Conservation (phyloP, 2,329 filamentous ascomycete species). For the Fusarium sp. region DNA sequence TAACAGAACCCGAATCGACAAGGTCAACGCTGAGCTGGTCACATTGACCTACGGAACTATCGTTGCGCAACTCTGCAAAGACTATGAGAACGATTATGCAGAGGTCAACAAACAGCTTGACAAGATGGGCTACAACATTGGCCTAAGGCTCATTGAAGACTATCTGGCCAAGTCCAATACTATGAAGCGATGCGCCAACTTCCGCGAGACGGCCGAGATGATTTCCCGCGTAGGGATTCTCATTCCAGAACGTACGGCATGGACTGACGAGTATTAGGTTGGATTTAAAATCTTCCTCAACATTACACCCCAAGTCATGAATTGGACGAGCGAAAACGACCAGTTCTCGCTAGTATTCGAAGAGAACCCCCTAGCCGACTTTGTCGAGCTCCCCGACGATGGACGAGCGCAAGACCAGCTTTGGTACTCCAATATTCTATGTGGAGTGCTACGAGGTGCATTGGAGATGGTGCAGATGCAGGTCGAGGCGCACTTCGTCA, state of each 20-base stretch:
- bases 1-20: conserved; percentile 88
- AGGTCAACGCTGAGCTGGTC: conserved; percentile 97
- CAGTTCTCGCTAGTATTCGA: conserved; percentile 97
- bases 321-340: conserved; percentile 96
- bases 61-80: conserved; percentile 94
- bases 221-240: conserved; percentile 79
- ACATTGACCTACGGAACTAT: conserved; percentile 98
- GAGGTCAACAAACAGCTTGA: conserved; percentile 98
- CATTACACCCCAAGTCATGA: conserved; percentile 90
- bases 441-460: conserved; percentile 88
- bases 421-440: conserved; percentile 98
- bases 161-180: conserved; percentile 96
- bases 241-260: background rate
- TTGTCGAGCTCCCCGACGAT: conserved; percentile 96
- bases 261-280: conserved; percentile 67
- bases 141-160: conserved; percentile 93
- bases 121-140: conserved; percentile 99
- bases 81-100: conserved; percentile 92
- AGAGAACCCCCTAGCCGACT: conserved; percentile 96
- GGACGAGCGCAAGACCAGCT: conserved; percentile 94
- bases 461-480: conserved; percentile 99
- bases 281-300: conserved; percentile 99
- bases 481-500: conserved; percentile 95
- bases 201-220: conserved; percentile 95
- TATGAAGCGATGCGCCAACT: conserved; percentile 88